phyloP scores from a whole-genome alignment of 176 grass and related monocot species.

The Carex littledalei region DNA sequence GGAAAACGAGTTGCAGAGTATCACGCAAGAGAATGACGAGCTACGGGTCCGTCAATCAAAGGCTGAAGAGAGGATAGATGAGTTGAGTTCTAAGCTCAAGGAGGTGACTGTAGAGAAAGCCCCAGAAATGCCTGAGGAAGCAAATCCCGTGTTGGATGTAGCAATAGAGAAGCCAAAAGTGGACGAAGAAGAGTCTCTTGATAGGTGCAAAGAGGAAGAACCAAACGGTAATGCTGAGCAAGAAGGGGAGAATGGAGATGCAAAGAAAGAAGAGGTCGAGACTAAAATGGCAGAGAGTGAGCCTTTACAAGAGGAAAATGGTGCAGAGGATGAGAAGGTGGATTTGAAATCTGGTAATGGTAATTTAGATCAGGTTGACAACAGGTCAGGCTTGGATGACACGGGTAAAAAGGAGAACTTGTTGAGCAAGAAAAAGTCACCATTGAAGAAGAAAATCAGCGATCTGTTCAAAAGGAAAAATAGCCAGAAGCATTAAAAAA shows the following conservation, averaged over 20 bases:
- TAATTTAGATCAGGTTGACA: conserved; percentile 32
- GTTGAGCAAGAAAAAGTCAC: conserved; percentile 55
- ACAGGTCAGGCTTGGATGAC: conserved; percentile 31
- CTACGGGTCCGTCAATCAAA: conserved; percentile 51
- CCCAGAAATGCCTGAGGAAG: conserved; percentile 40
- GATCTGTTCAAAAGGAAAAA: conserved; percentile 88
- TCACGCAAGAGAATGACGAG: conserved; percentile 90
- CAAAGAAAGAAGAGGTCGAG: conserved; percentile 18
- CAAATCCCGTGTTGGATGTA: conserved; percentile 24
- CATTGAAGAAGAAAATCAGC: conserved; percentile 85
- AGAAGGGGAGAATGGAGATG: conserved; percentile 29
- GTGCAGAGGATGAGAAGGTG: conserved; percentile 43
- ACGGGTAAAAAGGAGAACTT: conserved; percentile 36
- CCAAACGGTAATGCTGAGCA: conserved; percentile 25
- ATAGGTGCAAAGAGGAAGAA: conserved; percentile 40
- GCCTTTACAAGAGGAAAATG: conserved; percentile 26
- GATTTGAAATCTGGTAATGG: conserved; percentile 42
- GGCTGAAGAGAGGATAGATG: conserved; percentile 63
- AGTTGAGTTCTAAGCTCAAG: conserved; percentile 53
- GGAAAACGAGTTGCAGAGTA: conserved; percentile 82
- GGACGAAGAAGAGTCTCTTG: conserved; percentile 15
- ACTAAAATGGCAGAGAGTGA: conserved; percentile 36
- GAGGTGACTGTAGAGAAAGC: conserved; percentile 59
- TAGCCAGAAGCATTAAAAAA: conserved; percentile 56
- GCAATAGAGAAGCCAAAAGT: conserved; percentile 17